Conservation (phyloP, 768 basidiomycete genomes). For the Strobilomyces dryophilus region DNA sequence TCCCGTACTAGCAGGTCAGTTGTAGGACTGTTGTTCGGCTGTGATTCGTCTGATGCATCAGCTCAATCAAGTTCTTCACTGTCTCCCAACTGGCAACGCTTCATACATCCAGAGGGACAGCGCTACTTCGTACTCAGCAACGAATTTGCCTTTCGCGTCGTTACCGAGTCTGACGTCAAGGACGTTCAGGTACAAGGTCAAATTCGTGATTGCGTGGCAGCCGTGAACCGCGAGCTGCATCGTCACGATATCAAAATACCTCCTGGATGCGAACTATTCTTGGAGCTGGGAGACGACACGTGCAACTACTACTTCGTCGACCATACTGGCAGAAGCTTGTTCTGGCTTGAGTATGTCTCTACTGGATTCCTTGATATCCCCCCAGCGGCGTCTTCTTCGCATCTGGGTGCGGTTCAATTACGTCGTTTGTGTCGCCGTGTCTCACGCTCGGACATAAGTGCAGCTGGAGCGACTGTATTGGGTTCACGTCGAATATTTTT, state of each 20-base stretch:
- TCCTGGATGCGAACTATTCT: conserved; percentile 45
- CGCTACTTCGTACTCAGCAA: conserved; percentile 39
- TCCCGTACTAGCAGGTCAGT: conserved; percentile 8
- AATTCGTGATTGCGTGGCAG: conserved; percentile 36
- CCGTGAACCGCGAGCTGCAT: conserved; percentile 31
- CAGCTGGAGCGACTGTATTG: conserved; percentile 54
- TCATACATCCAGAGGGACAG: conserved; percentile 60
- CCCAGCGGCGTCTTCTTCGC: conserved; percentile 44
- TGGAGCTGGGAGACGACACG: conserved; percentile 39
- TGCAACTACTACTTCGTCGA: conserved; percentile 61
- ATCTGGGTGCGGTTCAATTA: conserved; percentile 43
- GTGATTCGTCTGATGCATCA: not conserved
- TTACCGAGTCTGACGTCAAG: conserved; percentile 55
- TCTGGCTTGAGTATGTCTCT: conserved; percentile 49
- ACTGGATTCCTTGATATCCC: conserved; percentile 43
- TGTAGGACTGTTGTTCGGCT: too few relatives aligned
- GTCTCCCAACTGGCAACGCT: conserved; percentile 36
- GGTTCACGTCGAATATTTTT: conserved; percentile 62
- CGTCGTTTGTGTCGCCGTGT: not conserved
- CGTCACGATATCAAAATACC: conserved; percentile 33
- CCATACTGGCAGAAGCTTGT: conserved; percentile 40
- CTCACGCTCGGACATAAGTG: conserved; percentile 33
- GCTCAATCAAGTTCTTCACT: not conserved
- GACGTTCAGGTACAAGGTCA: conserved; percentile 30
- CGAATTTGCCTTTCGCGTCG: conserved; percentile 32